Percentiles rank a stretch among this genome's conserved stretches.
Evolutionary conservation across 805 yeast genomes (phyloP).

Genomic region (Candida ascalaphidarum): DNA sequence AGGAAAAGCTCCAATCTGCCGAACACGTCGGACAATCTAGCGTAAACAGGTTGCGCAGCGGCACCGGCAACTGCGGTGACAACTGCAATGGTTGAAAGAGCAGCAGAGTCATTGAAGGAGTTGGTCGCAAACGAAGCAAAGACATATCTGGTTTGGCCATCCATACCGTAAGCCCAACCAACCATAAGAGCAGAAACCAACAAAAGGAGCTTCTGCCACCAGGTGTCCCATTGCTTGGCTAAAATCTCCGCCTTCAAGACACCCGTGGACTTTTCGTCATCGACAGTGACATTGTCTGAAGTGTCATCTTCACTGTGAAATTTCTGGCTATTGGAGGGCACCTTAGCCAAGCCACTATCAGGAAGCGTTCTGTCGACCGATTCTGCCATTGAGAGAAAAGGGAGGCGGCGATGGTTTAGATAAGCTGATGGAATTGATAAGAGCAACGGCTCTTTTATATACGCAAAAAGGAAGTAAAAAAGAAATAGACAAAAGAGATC

Average conservation of each 20-base stretch:
- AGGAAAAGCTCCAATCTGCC: conserved; percentile 51
- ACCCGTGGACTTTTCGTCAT: conserved; percentile 46
- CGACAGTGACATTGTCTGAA: too few species aligned
- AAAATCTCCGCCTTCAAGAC: conserved; percentile 49
- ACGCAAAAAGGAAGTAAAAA: too few species aligned
- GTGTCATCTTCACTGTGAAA: too few species aligned
- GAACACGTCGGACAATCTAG: conserved; percentile 57
- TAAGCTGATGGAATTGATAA: too few species aligned
- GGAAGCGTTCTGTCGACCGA: too few species aligned
- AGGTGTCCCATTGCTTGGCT: conserved; percentile 36
- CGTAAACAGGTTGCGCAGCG: conserved; percentile 57
- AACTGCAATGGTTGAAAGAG: conserved; percentile 51
- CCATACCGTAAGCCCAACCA: conserved; percentile 54
- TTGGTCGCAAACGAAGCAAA: conserved; percentile 50
- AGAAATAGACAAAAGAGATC: too few species aligned
- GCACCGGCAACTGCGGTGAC: conserved; percentile 55
- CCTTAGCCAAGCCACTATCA: too few species aligned
- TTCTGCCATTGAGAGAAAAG: too few species aligned
- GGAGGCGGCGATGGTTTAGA: too few species aligned
- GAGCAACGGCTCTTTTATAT: too few species aligned
- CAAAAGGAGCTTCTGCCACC: conserved; percentile 28
- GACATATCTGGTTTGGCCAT: conserved; percentile 38
- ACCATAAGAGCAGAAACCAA: conserved; percentile 44
- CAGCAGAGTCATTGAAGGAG: conserved; percentile 45
- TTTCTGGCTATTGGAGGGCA: too few species aligned